These are phyloP conservation scores for Diphasiastrum complanatum DNA, from an alignment of 83 land plant genomes.

Conservation along the genomic window DNA sequence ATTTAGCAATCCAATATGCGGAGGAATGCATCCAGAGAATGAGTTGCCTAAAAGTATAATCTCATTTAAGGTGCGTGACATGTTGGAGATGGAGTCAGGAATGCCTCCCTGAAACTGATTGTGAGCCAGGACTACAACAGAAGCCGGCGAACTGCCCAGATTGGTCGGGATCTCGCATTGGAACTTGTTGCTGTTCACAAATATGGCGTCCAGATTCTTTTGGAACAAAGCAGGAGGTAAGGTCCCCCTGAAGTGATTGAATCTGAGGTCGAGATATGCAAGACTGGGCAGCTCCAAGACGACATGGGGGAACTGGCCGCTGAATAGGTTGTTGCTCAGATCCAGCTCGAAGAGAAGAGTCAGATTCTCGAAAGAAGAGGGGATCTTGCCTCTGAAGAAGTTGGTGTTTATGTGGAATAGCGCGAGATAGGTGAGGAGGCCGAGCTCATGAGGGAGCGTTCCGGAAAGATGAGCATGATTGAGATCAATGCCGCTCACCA, in stretches of 20 bases:
- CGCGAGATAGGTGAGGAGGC: constrained; percentile 47
- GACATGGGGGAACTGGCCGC: constrained; percentile 52
- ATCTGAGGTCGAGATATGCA: constrained; percentile 52
- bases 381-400: constrained; percentile 53
- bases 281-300: constrained; percentile 41
- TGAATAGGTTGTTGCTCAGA: constrained; percentile 62
- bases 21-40: constrained; percentile 44
- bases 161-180: constrained; percentile 40
- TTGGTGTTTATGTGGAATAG: constrained; percentile 74
- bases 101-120: constrained; percentile 46
- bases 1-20: constrained; percentile 36
- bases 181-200: constrained; percentile 58
- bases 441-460: constrained; percentile 56
- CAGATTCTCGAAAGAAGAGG: constrained; percentile 33
- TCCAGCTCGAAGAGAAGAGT: constrained; percentile 54
- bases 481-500: constrained; percentile 63
- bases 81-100: constrained; percentile 45
- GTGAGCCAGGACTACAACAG: constrained; percentile 64
- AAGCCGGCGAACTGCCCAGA: constrained; percentile 55
- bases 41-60: constrained; percentile 51
- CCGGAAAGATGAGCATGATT: constrained; percentile 60
- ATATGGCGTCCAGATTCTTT: constrained; percentile 59
- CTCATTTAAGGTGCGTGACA: constrained; percentile 40
- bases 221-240: constrained; percentile 54
- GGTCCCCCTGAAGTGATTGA: constrained; percentile 61